A percentile compares a stretch with the other conserved stretches of the same genome.
phyloP scores from a whole-genome alignment of 2,329 filamentous ascomycete species.

The Sporothrix brasiliensis region DNA sequence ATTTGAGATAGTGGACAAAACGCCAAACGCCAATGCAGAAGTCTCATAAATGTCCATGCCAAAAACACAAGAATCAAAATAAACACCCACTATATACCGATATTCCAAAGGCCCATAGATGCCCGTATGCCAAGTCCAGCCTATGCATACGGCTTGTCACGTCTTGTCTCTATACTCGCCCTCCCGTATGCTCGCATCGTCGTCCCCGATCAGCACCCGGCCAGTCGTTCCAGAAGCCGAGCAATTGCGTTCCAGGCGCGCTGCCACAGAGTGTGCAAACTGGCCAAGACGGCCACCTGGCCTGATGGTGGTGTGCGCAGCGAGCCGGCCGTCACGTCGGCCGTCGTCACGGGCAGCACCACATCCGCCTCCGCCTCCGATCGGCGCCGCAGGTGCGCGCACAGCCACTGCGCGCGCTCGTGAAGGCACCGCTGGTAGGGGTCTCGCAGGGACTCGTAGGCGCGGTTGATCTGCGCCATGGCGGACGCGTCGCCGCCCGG shows the following conservation, averaged over 20 bases:
- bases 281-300: neutral
- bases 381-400: neutral
- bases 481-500: neutral
- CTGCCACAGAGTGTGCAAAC: neutral
- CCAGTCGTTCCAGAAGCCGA: neutral
- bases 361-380: neutral
- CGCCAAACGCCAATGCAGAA: too few species aligned
- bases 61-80: too few species aligned
- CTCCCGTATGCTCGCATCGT: too few species aligned
- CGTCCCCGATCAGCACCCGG: neutral
- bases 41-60: too few species aligned
- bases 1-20: too few species aligned
- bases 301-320: neutral
- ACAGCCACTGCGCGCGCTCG: conserved; percentile 2
- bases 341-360: neutral
- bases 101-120: neutral
- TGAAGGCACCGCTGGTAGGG: conserved; percentile 1
- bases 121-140: neutral
- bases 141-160: neutral
- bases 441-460: conserved; percentile 3
- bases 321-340: neutral
- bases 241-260: neutral
- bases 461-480: neutral
- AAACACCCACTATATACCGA: too few species aligned
- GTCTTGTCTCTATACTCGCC: neutral